Evolutionary conservation across 257 asterid species (phyloP).

Genomic region (Solanum megistacrolobum): DNA sequence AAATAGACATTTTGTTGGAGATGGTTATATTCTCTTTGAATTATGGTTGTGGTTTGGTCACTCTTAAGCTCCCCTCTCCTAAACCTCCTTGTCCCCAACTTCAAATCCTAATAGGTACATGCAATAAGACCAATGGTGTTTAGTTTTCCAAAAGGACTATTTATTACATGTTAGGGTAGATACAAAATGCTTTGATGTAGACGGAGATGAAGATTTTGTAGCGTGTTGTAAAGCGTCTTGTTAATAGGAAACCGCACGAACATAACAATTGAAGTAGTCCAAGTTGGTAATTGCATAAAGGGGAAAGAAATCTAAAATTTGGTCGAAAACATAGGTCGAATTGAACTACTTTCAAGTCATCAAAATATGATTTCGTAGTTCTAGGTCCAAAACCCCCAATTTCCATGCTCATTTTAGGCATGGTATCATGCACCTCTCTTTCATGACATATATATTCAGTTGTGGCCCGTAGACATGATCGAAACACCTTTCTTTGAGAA

Average conservation of each 20-base stretch:
- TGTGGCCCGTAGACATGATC: too few relatives aligned
- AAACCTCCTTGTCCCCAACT: neutral
- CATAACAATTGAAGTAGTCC: neutral
- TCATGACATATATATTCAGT: too few relatives aligned
- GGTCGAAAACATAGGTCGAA: neutral
- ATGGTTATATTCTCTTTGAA: neutral
- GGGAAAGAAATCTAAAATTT: neutral
- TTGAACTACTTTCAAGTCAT: neutral
- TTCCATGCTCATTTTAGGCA: neutral
- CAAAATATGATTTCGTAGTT: neutral
- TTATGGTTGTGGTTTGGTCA: neutral
- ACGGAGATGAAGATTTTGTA: neutral
- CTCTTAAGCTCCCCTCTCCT: neutral
- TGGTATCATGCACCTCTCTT: neutral
- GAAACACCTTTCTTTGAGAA: neutral
- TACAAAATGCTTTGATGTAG: neutral
- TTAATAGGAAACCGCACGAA: neutral
- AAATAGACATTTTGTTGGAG: neutral
- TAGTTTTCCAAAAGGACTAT: neutral
- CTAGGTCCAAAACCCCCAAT: neutral
- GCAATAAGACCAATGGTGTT: neutral
- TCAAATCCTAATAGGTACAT: neutral
- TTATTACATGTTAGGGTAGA: neutral
- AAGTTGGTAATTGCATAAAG: neutral
- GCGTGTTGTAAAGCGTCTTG: neutral